Base-by-base conservation (phyloP, 2,329 filamentous ascomycete species). In the Talaromyces sp. region DNA sequence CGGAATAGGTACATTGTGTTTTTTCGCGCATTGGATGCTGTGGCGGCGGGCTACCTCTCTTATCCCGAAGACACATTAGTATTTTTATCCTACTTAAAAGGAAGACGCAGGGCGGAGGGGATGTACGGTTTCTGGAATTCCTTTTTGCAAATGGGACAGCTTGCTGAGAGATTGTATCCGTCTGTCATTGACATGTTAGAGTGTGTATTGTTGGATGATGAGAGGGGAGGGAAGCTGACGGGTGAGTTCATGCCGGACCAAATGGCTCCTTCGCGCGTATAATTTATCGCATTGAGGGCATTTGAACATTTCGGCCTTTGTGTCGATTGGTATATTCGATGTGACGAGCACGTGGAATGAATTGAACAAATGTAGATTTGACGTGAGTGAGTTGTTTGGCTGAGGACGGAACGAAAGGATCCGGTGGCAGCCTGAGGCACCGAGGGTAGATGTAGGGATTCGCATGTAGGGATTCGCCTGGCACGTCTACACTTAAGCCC, bases 11-110 rank as follows among this genome's bases (percentile, higher is more conserved):
- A 69, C 71, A 37, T 73, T 72, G 58, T 72, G 64, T 60, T 74
- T 75, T 39, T 66, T 73, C 16, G 73, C 73, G 37, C 73, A 75
- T 62, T 56, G 27, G 65, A 73, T 75, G 50, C 66, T 72, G 66
- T 75, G 73, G 22, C 73, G 68, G 57, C 73, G 70, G 4, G 72
- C 70, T 24, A 74, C 73, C 61, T 75, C 73, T 33, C 73, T 75
- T 45, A 14, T 13, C 1, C 9, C 47, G 39, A 10, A 5, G 24
- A 27, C 27, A 31, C 27, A 31, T 31, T 31, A 31, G 27, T 31
- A 31, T 31, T 31, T 31, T 31, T 1, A 31, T 31, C 27, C 27
- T 31, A 13, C 24, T 8, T 16, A 16, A 43, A 43, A 43, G 11
- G 24, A 19, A 37, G 16, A 11, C 13, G 11, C 2, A 3, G 6